Evolutionary conservation across 441 rosid genomes (phyloP).

Genomic region (Jatropha podagrica): DNA sequence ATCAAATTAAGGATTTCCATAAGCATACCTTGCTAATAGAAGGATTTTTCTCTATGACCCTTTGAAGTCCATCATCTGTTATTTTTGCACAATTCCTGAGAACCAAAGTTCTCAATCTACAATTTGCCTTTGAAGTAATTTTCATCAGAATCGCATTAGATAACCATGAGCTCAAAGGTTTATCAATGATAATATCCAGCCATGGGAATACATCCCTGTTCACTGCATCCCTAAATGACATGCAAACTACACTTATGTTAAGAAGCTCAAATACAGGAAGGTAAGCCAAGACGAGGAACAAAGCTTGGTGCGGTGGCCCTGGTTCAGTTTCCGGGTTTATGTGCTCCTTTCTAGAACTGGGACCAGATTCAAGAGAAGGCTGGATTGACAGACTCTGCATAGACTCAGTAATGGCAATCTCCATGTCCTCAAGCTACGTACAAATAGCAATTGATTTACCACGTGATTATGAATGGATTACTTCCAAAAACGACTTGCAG

Average conservation of each 20-base stretch:
- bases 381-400: constrained; percentile 4
- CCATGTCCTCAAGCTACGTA: constrained; percentile 16
- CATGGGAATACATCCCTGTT: constrained; percentile 59
- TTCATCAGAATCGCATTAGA: constrained; percentile 60
- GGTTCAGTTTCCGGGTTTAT: constrained; percentile 19
- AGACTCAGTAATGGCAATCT: not conserved
- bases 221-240: constrained; percentile 46
- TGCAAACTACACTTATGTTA: constrained; percentile 50
- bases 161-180: constrained; percentile 59
- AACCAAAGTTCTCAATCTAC: constrained; percentile 59
- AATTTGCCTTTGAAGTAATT: constrained; percentile 57
- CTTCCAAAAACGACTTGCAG: not conserved
- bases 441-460: too few relatives aligned
- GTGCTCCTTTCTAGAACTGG: not conserved
- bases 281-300: constrained; percentile 55
- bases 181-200: constrained; percentile 55
- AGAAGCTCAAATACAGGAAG: constrained; percentile 70
- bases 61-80: constrained; percentile 63
- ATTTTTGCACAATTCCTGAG: constrained; percentile 62
- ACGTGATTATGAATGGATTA: not conserved
- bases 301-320: constrained; percentile 59
- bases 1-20: too few relatives aligned
- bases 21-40: constrained; percentile 56
- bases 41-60: constrained; percentile 57
- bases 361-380: constrained; percentile 6